Evolutionary conservation across 768 basidiomycete species (phyloP), one percentile per base, ranked within the genome.

Genomic region (Leucocoprinus sp.): DNA sequence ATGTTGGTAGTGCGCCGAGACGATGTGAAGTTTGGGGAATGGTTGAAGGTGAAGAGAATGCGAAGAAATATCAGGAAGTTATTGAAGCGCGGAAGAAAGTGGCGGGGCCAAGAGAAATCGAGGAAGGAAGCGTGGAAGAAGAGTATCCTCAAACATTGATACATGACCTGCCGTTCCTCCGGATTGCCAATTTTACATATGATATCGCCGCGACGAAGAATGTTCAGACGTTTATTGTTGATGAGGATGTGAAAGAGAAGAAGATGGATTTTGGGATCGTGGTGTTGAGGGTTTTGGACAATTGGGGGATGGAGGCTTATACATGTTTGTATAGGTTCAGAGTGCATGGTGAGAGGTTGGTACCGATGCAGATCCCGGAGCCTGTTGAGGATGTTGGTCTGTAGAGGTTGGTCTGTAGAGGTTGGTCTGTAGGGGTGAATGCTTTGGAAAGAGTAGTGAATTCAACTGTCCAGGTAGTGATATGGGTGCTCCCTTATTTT

Each of bases 1-100:
- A 93, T 54, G 70, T 88, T 64, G 70, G 80, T 29, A 81, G 80
- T 31, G 90, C 91, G 1, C 95, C 95, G 34, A 69, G 76, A 48
- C 70, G 83, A 34, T 88, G 97, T 78, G 90, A 96, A 54, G 76
- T 95, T 4, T 95, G 92, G 93, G 93, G 81, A 0, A 62, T 92
- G 52, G 75, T 95, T 26, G 92, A 96, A 52, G 88, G 86, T 8
- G 50, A 57, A 41, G 84, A 87, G 40, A 88, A 93, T 53, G 44
- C 78, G 5, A 73, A 62, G 27, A 84, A 80, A 59, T 67, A 87
- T 22, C 57, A 56, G 21, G 71, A 64, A 43, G 88, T 82, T 69
- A 67, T 64, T 51, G 70, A 63, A 51, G 64, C 59, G 40, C 42
- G 52, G 43, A 60, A 64, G 19, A 55, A 51, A 21, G 65, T 61